Base-by-base conservation (phyloP, 2,329 filamentous ascomycete species). In the Pseudogymnoascus sp. region DNA sequence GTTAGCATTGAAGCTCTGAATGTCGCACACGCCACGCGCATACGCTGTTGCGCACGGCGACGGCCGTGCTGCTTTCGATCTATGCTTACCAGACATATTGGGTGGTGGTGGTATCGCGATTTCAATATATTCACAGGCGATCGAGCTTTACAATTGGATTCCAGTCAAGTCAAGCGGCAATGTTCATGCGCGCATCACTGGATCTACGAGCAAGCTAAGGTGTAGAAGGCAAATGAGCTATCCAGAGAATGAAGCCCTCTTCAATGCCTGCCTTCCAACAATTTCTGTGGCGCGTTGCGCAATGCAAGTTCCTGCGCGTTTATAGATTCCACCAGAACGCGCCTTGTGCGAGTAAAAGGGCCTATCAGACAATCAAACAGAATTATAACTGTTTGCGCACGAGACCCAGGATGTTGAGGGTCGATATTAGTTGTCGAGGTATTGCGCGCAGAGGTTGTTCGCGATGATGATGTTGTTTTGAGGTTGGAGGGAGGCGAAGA, bases 31-130 rank as follows among this genome's bases (percentile, higher is more conserved):
- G 50, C 29, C 50, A 35, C 50, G 29, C 29, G 50, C 50, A 56
- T 56, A 56, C 50, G 29, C 50, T 56, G 29, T 35, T 14, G 50
- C 50, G 16, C 50, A 21, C 59, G 31, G 26, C 33, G 31, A 61
- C 14, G 21, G 16, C 10, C n/a, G 13, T 8, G 29, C 11, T 42
- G 29, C 47, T 37, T 61, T 31, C 53, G 47, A 61, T 63, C 29
- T 63, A 63, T 78, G 80, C 83, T 85, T 85, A 86, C 84, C 84
- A 75, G 83, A 78, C 83, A 86, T 86, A 74, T 77, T 70, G 74
- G 71, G 33, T 61, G 59, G 10, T 21, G 24, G 50, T 16, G 42
- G 21, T 50, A 37, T 62, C 61, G 61, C 61, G 42, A 37, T 56
- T 56, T 56, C 50, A 56, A 56, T 56, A 56, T 56, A 65, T 67